Base-by-base conservation (phyloP, 371 early-diverging fungal genomes). In the Enterocytospora artemiae region DNA sequence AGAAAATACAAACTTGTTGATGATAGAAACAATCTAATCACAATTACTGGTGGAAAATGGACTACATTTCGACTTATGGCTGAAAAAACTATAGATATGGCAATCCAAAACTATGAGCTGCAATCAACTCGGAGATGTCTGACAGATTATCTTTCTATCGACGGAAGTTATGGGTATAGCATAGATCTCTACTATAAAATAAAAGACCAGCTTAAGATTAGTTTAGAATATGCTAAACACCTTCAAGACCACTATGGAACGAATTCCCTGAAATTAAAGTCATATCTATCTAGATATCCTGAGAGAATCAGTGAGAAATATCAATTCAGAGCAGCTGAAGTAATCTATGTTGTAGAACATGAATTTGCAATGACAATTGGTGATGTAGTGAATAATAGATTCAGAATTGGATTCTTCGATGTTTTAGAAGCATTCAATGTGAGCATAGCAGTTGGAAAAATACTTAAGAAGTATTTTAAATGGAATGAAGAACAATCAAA, bases 21-120 rank as follows among this genome's bases (percentile, higher is more conserved):
- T 39, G 86, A 86, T 46, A 79, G 83, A 30, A 82, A 84, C 55
- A 88, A 88, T 4, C 74, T 96, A 53, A 75, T 97, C 62, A 91
- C 95, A 3, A 87, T 97, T 72, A 88, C 95, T 18, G 98, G 98
- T 64, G 98, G 98, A 56, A 97, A 97, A 76, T 97, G 98, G 98
- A 97, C 96, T 0, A 96, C 94, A 0, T 96, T 90, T 79, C 86
- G 98, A 66, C 85, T 86, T 59, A 96, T 96, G 95, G 96, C 96
- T 25, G 83, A 90, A 71, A 93, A 96, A 69, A 88, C 94, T 0
- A 84, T 96, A 33, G 90, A 93, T 73, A 72, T 80, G 59, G 94
- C 94, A 14, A 84, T 94, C 34, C 74, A 84, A 59, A 80, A 75
- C 16, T 89, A 85, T 71, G 75, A 73, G 59, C 46, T 80, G 68